Conservation (phyloP, 2,329 filamentous ascomycete genomes). For the Lizonia empirigonia region DNA sequence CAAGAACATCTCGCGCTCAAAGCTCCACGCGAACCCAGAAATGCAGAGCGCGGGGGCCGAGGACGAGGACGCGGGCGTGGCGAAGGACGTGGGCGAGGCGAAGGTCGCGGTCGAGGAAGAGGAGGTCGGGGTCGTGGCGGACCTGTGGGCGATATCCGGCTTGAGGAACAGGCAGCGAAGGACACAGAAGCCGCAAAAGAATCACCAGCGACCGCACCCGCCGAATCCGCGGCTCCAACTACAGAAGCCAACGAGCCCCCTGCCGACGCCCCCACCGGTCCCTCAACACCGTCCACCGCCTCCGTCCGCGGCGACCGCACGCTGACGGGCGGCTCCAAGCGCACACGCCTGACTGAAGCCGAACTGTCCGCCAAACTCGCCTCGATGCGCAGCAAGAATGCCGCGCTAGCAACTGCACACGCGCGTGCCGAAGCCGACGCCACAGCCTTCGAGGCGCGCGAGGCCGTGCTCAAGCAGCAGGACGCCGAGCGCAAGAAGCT, state of each 20-base stretch:
- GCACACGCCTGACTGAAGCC: constrained; percentile 62
- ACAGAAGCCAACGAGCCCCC: constrained; percentile 21
- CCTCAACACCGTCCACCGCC: constrained; percentile 30
- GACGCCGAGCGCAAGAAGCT: constrained; percentile 49
- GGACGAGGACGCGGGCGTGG: constrained; percentile 35
- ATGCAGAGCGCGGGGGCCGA: constrained; percentile 36
- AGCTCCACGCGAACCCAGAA: constrained; percentile 35
- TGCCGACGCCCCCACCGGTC: constrained; percentile 27
- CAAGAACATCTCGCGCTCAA: constrained; percentile 31
- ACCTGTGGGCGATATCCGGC: constrained; percentile 12
- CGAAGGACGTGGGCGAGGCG: constrained; percentile 26
- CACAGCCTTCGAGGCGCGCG: constrained; percentile 67
- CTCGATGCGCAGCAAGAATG: constrained; percentile 66
- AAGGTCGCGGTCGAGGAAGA: constrained; percentile 31
- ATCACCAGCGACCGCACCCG: constrained; percentile 26
- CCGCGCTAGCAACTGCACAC: constrained; percentile 64
- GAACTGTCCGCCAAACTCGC: constrained; percentile 67
- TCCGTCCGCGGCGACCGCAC: constrained; percentile 44
- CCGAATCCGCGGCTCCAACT: constrained; percentile 9
- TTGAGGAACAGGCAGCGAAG: constrained; percentile 11
- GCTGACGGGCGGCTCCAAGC: constrained; percentile 40
- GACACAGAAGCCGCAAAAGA: constrained; percentile 27
- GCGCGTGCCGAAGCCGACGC: constrained; percentile 71
- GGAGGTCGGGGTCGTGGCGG: constrained; percentile 25
- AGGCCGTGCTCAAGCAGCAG: constrained; percentile 62